Base-by-base conservation (phyloP, 2,329 filamentous ascomycete genomes). In the Chaetomium olivaceum region DNA sequence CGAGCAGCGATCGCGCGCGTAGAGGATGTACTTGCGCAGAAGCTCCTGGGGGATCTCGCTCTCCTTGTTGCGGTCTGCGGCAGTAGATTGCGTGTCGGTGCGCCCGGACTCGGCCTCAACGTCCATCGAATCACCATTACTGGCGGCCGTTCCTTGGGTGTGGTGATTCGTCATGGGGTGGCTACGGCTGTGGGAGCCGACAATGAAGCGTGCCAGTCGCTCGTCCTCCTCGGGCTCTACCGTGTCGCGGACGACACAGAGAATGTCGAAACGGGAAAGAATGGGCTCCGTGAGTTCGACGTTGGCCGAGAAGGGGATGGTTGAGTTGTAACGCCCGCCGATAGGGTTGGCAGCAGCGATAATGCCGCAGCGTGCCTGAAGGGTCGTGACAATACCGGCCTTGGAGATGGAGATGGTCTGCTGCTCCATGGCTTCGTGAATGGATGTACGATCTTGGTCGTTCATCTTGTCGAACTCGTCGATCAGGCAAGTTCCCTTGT, bases 401-500 rank as follows among this genome's bases (percentile, higher is more conserved):
- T 99, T 99, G 70, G 93, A 97, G 75, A 99, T 99, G 67, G 94
- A 98, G 71, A 99, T 99, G 1, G 95, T 99, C 80, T 99, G 95
- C 79, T 99, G 95, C 79, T 99, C 95, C 95, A 99, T 99, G 67
- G 95, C 95, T 83, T 99, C 95, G 85, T 99, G 95, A 72, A 99
- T 99, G 8, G 93, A 97, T 0, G 95, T 98, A 70, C 95, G 88
- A 77, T 99, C 95, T 76, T 98, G 93, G 76, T 99, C 95, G 77
- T 98, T 98, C 95, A 99, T 99, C 84, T 99, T 99, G 85, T 99
- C 95, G 73, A 99, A 99, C 79, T 99, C 95, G 74, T 99, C 95
- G 69, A 99, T 99, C 33, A 99, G 83, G 74, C 95, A 98, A 19
- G 92, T 97, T 50, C 95, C 95, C 70, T 92, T 90, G 77, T 99